Conservation (phyloP, 257 asterid genomes). For the Anisodus tanguticus region DNA sequence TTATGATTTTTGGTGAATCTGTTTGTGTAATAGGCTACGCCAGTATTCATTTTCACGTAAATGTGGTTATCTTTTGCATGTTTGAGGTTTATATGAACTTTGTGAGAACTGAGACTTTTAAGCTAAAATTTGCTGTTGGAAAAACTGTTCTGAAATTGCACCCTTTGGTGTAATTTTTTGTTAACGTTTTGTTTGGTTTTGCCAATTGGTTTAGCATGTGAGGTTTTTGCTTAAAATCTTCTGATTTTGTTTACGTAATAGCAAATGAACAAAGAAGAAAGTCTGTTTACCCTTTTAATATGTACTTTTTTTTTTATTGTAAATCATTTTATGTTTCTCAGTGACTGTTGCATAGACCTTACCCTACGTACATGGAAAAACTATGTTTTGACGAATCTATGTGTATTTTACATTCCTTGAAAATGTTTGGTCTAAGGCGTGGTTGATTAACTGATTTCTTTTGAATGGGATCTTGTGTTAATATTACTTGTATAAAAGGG, state of each 20-base stretch:
- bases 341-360: background rate
- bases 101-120: background rate
- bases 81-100: background rate
- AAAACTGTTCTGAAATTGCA: background rate
- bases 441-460: background rate
- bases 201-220: background rate
- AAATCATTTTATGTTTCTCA: slow-evolving; percentile 4
- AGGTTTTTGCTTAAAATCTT: background rate
- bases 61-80: background rate
- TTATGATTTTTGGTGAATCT: background rate
- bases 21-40: background rate
- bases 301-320: background rate
- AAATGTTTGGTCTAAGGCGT: background rate
- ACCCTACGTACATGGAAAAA: background rate
- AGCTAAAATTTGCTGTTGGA: background rate
- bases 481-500: background rate
- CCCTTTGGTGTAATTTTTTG: background rate
- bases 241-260: background rate
- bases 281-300: background rate
- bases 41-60: background rate
- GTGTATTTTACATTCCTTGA: slow-evolving; percentile 19
- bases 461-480: background rate
- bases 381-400: background rate
- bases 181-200: background rate
- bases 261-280: slow-evolving; percentile 21